These are phyloP conservation scores for Xylaria sp. DNA, from an alignment of 2,329 filamentous ascomycete species.

Conservation along the genomic window DNA sequence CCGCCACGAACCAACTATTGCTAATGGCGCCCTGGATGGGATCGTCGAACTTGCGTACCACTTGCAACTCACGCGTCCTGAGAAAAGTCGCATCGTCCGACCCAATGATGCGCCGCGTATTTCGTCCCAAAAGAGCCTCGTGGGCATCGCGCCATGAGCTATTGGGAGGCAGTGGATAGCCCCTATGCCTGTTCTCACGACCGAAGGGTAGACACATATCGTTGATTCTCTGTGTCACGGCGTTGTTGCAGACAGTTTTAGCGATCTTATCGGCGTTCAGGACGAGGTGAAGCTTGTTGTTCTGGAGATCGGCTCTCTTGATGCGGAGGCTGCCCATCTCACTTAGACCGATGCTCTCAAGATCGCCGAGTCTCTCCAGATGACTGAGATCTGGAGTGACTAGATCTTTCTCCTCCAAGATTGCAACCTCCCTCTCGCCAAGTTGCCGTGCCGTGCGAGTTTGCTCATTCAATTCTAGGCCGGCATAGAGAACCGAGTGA, in stretches of 20 bases:
- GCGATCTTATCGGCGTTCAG: slow-evolving; percentile 34
- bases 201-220: slow-evolving; percentile 38
- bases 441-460: slow-evolving; percentile 36
- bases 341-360: slow-evolving; percentile 38
- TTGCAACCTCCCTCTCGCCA: slow-evolving; percentile 37
- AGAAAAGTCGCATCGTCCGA: slow-evolving; percentile 31
- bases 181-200: slow-evolving; percentile 22
- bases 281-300: slow-evolving; percentile 41
- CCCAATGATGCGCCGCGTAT: slow-evolving; percentile 30
- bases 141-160: slow-evolving; percentile 39
- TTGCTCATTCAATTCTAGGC: slow-evolving; percentile 37
- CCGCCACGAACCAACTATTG: slow-evolving; percentile 42
- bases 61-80: slow-evolving; percentile 14
- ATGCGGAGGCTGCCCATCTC: slow-evolving; percentile 34
- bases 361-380: slow-evolving; percentile 35
- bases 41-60: slow-evolving; percentile 36
- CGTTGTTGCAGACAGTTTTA: slow-evolving; percentile 35
- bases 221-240: slow-evolving; percentile 38
- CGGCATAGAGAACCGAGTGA: slow-evolving; percentile 39
- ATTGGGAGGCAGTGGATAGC: slow-evolving; percentile 37
- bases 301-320: slow-evolving; percentile 39
- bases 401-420: slow-evolving; percentile 39
- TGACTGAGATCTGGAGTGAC: slow-evolving; percentile 40
- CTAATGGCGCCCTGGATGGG: slow-evolving; percentile 39
- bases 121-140: slow-evolving; percentile 34